Conservation (phyloP, 257 asterid genomes). For the Rubia yunnanensis region DNA sequence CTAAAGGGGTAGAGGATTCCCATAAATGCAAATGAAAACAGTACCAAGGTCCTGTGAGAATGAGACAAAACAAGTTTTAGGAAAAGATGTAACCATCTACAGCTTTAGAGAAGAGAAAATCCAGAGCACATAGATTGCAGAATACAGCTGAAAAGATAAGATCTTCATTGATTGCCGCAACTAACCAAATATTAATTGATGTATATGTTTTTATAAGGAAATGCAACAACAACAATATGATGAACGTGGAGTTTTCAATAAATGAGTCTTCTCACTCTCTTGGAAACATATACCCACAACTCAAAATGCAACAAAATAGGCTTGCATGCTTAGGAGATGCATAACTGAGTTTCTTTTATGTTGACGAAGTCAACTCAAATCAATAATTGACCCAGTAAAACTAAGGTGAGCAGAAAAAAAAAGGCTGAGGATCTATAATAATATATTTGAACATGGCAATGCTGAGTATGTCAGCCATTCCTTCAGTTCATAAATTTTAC, state of each 20-base stretch:
- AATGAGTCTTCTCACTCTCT: background rate
- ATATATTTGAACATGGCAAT: background rate
- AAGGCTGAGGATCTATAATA: background rate
- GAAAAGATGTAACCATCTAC: background rate
- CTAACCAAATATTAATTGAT: background rate
- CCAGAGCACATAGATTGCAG: background rate
- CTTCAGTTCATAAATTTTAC: background rate
- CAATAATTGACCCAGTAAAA: no score
- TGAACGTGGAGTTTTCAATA: background rate
- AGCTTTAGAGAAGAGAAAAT: background rate
- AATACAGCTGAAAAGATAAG: background rate
- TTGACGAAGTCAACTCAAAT: background rate
- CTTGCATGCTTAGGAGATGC: background rate
- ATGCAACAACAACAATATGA: background rate
- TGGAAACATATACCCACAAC: background rate
- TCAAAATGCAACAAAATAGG: background rate
- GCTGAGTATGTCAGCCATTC: background rate
- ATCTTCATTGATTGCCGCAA: background rate
- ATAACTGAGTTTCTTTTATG: background rate
- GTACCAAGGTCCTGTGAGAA: constrained; percentile 44
- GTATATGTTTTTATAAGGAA: background rate
- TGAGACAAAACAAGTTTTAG: background rate
- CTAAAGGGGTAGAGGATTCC: constrained; percentile 67
- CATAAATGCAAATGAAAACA: constrained; percentile 46
- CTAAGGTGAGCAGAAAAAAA: background rate